These are phyloP conservation scores for Aquilaria yunnanensis DNA, from an alignment of 345 rosid genomes.

Conservation along the genomic window DNA sequence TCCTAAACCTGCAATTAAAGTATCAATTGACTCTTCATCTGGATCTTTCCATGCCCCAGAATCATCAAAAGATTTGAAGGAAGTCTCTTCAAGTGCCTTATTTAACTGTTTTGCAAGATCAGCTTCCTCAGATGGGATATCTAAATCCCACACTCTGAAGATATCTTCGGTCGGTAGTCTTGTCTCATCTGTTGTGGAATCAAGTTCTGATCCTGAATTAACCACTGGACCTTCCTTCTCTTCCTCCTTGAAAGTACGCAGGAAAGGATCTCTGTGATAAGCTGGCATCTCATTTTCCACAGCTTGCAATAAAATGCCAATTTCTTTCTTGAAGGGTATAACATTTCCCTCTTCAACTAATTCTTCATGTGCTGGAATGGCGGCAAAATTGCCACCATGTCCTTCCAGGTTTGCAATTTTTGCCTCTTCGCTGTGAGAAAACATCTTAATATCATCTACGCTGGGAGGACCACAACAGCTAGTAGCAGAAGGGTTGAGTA, in stretches of 20 bases:
- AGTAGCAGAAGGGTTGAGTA: slow-evolving; percentile 19
- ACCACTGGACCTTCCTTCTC: slow-evolving; percentile 5
- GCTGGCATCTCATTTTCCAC: slow-evolving; percentile 21
- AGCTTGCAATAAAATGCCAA: slow-evolving; percentile 12
- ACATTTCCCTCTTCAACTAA: slow-evolving; percentile 7
- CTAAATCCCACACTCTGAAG: slow-evolving; percentile 69
- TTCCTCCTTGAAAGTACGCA: slow-evolving; percentile 27
- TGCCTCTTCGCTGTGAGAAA: slow-evolving; percentile 12
- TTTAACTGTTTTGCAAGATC: slow-evolving; percentile 44
- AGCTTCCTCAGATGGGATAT: slow-evolving; percentile 37
- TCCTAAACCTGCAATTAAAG: slow-evolving; percentile 42
- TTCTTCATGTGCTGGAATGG: slow-evolving; percentile 11
- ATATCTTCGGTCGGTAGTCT: slow-evolving; percentile 35
- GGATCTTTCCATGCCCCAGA: slow-evolving; percentile 18
- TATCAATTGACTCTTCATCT: slow-evolving; percentile 30
- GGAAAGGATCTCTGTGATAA: slow-evolving; percentile 26
- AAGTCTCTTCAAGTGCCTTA: slow-evolving; percentile 36
- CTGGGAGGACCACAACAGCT: slow-evolving; percentile 8
- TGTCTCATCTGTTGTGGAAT: slow-evolving; percentile 12
- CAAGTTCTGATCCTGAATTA: slow-evolving; percentile 15
- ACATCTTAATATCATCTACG: slow-evolving; percentile 20
- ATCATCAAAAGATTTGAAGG: slow-evolving; percentile 19
- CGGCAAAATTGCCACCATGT: not conserved
- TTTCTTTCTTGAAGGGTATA: slow-evolving; percentile 15
- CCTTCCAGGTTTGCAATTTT: slow-evolving; percentile 5